These are phyloP conservation scores for Carex kokanica DNA, from an alignment of 176 grass and related monocot species.

Conservation along the genomic window DNA sequence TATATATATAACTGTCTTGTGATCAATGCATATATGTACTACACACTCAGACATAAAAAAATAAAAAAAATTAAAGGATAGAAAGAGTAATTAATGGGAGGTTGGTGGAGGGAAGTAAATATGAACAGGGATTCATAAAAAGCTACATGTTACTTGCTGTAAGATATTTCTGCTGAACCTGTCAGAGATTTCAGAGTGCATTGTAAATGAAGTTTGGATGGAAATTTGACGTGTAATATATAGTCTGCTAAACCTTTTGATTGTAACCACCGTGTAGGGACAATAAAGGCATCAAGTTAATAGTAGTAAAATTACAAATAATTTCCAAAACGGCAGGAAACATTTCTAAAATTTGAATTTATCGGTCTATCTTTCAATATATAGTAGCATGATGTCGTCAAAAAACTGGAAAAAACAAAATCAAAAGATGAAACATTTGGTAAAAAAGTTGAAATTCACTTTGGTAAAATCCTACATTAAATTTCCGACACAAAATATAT, in stretches of 20 bases:
- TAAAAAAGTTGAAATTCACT: neutral
- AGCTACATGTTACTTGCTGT: conserved; percentile 9
- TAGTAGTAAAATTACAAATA: too few species aligned
- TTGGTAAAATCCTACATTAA: neutral
- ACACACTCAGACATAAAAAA: neutral
- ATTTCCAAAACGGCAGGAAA: too few species aligned
- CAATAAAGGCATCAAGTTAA: neutral
- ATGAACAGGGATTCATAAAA: conserved; percentile 28
- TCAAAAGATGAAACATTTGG: neutral
- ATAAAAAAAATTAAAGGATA: neutral
- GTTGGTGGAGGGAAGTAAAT: conserved; percentile 27
- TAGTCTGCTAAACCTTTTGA: neutral
- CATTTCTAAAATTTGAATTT: too few species aligned
- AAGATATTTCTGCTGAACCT: neutral
- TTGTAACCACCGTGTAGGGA: neutral
- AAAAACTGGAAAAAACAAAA: too few species aligned
- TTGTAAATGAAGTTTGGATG: neutral
- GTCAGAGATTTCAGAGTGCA: conserved; percentile 15
- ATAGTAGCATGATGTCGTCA: too few species aligned
- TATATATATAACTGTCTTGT: neutral
- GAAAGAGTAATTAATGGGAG: conserved; percentile 7
- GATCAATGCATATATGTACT: neutral
- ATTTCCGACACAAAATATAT: neutral
- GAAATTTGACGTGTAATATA: neutral
- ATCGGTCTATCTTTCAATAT: too few species aligned